Percentiles rank a stretch among this genome's conserved stretches.
These are phyloP conservation scores for Phaeotremella skinneri DNA, from an alignment of 768 basidiomycete genomes.

Conservation along the genomic window DNA sequence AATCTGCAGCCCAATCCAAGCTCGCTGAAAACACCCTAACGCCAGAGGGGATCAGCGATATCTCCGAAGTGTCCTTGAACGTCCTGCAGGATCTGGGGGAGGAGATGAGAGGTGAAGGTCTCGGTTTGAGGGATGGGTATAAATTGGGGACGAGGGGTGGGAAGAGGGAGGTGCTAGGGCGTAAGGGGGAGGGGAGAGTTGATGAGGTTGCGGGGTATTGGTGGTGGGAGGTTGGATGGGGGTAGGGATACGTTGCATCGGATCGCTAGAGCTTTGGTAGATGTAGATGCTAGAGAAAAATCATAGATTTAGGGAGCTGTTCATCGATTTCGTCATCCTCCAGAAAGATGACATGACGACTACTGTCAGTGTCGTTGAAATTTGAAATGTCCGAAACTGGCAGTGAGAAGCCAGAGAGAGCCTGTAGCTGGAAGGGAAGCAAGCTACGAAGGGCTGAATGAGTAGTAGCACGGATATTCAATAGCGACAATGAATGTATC, in stretches of 20 bases:
- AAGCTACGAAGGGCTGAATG: constrained; percentile 15
- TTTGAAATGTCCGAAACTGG: too few relatives aligned
- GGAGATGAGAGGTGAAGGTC: constrained; percentile 30
- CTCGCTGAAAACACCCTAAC: background rate
- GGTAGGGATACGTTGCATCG: constrained; percentile 13
- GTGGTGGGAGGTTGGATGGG: constrained; percentile 52
- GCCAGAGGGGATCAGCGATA: background rate
- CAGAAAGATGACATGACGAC: too few relatives aligned
- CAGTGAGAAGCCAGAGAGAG: constrained; percentile 1
- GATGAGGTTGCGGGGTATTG: constrained; percentile 48
- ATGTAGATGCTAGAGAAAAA: background rate
- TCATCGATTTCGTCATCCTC: too few relatives aligned
- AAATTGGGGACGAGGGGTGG: constrained; percentile 37
- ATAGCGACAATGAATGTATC: background rate
- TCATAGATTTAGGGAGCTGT: too few relatives aligned
- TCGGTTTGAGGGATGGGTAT: constrained; percentile 26
- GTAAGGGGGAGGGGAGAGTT: constrained; percentile 46
- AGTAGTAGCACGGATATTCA: constrained; percentile 3
- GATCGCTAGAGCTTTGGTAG: background rate
- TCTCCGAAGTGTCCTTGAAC: constrained; percentile 1
- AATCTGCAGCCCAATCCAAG: background rate
- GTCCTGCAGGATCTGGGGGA: constrained; percentile 4
- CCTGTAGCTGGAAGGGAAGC: constrained; percentile 8
- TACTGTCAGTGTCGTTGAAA: too few relatives aligned
- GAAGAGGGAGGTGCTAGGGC: constrained; percentile 37